Conservation (phyloP, 2,329 filamentous ascomycete species). For the Rhinocladiella mackenziei region DNA sequence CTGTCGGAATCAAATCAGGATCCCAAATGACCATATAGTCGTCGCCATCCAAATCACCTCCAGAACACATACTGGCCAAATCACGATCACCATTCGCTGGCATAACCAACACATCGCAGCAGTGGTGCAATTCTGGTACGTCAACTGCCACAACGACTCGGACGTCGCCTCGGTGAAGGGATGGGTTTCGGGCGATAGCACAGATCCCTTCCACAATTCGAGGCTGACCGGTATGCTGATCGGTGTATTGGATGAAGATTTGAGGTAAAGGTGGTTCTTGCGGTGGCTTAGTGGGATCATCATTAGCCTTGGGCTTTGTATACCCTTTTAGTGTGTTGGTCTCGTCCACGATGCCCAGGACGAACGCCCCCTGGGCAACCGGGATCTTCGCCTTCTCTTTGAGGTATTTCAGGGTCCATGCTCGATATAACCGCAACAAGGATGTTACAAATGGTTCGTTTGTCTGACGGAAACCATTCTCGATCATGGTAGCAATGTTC, state of each 20-base stretch:
- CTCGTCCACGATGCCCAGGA: constrained; percentile 87
- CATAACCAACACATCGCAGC: constrained; percentile 83
- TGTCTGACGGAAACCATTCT: constrained; percentile 69
- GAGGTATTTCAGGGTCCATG: constrained; percentile 82
- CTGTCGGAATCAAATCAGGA: constrained; percentile 60
- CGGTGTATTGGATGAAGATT: constrained; percentile 80
- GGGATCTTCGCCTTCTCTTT: constrained; percentile 89
- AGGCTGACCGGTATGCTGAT: constrained; percentile 53
- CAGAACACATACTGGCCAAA: constrained; percentile 89
- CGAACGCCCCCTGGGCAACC: constrained; percentile 76
- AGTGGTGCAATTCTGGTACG: constrained; percentile 64
- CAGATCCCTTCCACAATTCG: constrained; percentile 71
- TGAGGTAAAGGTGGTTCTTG: constrained; percentile 63
- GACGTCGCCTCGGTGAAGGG: constrained; percentile 87
- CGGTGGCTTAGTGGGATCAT: constrained; percentile 36
- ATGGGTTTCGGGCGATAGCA: constrained; percentile 85
- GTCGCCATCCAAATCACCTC: constrained; percentile 91
- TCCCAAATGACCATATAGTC: constrained; percentile 97
- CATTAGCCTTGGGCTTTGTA: constrained; percentile 41
- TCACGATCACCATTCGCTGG: constrained; percentile 78
- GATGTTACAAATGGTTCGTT: constrained; percentile 79
- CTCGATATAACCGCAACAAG: constrained; percentile 75
- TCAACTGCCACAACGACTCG: constrained; percentile 83
- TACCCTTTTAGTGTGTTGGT: constrained; percentile 71
- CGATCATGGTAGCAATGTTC: constrained; percentile 68